Conservation (phyloP, 805 yeast species). For the Cyberlindnera petersonii region DNA sequence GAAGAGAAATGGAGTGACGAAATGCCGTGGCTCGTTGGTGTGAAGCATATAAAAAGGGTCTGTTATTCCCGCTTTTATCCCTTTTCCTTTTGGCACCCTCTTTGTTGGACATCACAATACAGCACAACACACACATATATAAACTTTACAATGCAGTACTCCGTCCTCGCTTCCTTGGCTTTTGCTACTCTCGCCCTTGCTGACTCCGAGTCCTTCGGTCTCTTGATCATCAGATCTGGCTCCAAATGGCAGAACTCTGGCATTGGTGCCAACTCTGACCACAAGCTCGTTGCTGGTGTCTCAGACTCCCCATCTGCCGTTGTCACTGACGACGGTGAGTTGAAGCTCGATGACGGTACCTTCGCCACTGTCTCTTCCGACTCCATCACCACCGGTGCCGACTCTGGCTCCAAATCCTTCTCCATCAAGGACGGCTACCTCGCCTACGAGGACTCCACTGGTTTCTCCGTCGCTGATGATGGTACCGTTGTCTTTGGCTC, state of each 20-base stretch:
- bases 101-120: too few species aligned
- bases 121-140: too few species aligned
- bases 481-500: constrained; percentile 8
- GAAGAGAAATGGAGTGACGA: too few species aligned
- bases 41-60: too few species aligned
- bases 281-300: constrained; percentile 16
- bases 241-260: constrained; percentile 30
- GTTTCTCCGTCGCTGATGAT: constrained; percentile 36
- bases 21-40: too few species aligned
- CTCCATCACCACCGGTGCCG: constrained; percentile 25
- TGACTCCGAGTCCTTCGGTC: constrained; percentile 35
- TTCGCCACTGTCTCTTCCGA: constrained; percentile 27
- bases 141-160: constrained; percentile 27
- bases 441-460: constrained; percentile 30
- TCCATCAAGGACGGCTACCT: constrained; percentile 36
- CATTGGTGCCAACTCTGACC: constrained; percentile 18
- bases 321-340: constrained; percentile 31
- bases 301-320: constrained; percentile 5
- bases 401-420: constrained; percentile 35
- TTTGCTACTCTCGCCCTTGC: constrained; percentile 29
- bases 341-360: constrained; percentile 28
- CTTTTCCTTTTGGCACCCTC: too few species aligned
- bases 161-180: constrained; percentile 23
- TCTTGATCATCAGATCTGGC: constrained; percentile 33
- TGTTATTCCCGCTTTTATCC: too few species aligned